Evolutionary conservation across 805 yeast genomes (phyloP).

Genomic region (Candida montana): DNA sequence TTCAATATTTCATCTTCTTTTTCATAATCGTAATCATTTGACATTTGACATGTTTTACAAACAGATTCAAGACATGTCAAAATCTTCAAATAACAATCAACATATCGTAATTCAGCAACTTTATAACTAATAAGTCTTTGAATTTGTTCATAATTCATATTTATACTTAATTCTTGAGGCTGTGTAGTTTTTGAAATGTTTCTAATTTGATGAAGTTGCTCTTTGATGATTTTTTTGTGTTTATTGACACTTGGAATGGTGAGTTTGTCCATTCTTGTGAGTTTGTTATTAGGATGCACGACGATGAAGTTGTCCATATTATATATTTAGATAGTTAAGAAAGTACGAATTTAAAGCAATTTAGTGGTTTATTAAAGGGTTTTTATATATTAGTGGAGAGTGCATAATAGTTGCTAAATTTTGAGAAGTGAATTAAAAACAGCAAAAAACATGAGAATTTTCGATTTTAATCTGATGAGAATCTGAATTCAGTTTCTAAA

Average conservation of each 20-base stretch:
- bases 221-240: slow-evolving; percentile 10
- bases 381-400: no score
- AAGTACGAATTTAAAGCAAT: no score
- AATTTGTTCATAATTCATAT: slow-evolving; percentile 1
- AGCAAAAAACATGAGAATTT: no score
- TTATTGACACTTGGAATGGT: slow-evolving; percentile 20
- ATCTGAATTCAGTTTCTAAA: no score
- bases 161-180: slow-evolving; percentile 3
- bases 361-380: no score
- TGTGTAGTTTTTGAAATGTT: slow-evolving; percentile 3
- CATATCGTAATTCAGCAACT: slow-evolving; percentile 17
- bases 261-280: slow-evolving; percentile 19
- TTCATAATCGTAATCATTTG: slow-evolving; percentile 21
- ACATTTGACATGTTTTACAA: slow-evolving; percentile 11
- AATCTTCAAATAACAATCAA: slow-evolving; percentile 16
- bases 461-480: no score
- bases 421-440: no score
- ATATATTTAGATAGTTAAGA: no score
- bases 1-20: slow-evolving; percentile 23
- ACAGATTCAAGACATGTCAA: slow-evolving; percentile 17
- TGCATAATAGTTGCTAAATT: no score
- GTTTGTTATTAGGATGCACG: slow-evolving; percentile 22
- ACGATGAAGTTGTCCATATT: slow-evolving; percentile 9
- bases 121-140: slow-evolving; percentile 9
- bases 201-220: slow-evolving; percentile 11